Evolutionary conservation across 192 early-diverging fungal species (phyloP), one percentile per base, ranked within the genome.

Genomic region (Piromyces finnis): DNA sequence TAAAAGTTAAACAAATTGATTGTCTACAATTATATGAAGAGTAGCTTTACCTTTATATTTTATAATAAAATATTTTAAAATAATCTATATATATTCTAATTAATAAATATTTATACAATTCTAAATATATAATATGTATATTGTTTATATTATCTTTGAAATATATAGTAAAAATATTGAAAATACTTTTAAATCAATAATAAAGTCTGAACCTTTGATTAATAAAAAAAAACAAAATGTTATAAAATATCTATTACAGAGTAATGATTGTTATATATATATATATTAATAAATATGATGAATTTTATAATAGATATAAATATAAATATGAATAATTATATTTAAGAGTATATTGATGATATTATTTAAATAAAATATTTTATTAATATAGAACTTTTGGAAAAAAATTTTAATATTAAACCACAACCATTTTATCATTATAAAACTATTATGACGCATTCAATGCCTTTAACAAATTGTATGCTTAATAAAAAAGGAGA

Each of bases 391-490:
- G 41, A 51, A 51, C 41, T 51, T 51, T 22, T 51, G 17, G 41
- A 51, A 5, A 51, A 51, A 51, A 51, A 51, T 6, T 51, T 51
- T 22, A 51, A 51, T 51, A 13, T 51, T 1, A 18, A 51, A 51
- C 41, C 41, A 5, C 2, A 2, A 4, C 18, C 41, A 5, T 51
- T 51, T 51, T 51, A 17, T n/a, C 80, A 85, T 18, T 41, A 36
- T 30, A 84, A 87, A 35, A 80, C 78, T 11, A 78, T 89, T 12
- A 78, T 81, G 1, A 83, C 87, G 28, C 88, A 89, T 82, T 80
- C 82, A 13, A 82, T 89, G 84, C 88, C 88, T 16, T 77, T 89
- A 77, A 89, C 88, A 27, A 89, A 89, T 77, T 89, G 87, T 81
- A 83, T 82, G 17, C 86, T 89, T 80, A 87, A 86, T 81, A 88